A percentile compares a stretch with the other conserved stretches of the same genome.
phyloP scores from a whole-genome alignment of 345 rosid species.

The Lumnitzera racemosa region DNA sequence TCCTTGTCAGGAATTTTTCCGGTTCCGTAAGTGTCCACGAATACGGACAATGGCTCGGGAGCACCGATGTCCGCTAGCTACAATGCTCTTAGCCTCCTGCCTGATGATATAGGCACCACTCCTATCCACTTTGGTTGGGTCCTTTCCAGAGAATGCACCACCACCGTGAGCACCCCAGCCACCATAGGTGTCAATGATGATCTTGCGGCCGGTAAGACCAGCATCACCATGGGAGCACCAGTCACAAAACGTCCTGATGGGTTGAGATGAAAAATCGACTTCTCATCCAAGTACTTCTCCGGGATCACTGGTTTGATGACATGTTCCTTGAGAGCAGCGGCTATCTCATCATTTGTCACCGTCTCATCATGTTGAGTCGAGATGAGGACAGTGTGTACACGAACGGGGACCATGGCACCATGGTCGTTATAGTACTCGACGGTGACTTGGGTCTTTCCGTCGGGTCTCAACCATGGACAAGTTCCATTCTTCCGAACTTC shows the following conservation, averaged over 20 bases:
- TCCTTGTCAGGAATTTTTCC: neutral
- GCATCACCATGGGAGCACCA: too few relatives aligned
- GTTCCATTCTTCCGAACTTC: conserved; percentile 4
- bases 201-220: too few relatives aligned
- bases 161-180: too few relatives aligned
- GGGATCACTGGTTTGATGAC: too few relatives aligned
- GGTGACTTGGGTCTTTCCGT: conserved; percentile 6
- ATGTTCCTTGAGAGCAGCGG: neutral
- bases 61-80: neutral
- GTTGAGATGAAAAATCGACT: too few relatives aligned
- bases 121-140: too few relatives aligned
- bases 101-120: too few relatives aligned
- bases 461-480: conserved; percentile 6
- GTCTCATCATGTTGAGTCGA: neutral
- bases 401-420: conserved; percentile 6
- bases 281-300: too few relatives aligned
- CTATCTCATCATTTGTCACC: neutral
- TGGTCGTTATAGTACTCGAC: conserved; percentile 2
- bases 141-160: too few relatives aligned
- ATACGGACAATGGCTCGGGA: neutral
- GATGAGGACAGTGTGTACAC: neutral
- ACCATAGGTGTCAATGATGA: too few relatives aligned
- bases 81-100: too few relatives aligned
- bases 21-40: neutral
- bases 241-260: too few relatives aligned